A percentile compares a stretch with the other conserved stretches of the same genome.
phyloP scores from a whole-genome alignment of 495 filamentous ascomycete species.

The Cryomyces minteri region DNA sequence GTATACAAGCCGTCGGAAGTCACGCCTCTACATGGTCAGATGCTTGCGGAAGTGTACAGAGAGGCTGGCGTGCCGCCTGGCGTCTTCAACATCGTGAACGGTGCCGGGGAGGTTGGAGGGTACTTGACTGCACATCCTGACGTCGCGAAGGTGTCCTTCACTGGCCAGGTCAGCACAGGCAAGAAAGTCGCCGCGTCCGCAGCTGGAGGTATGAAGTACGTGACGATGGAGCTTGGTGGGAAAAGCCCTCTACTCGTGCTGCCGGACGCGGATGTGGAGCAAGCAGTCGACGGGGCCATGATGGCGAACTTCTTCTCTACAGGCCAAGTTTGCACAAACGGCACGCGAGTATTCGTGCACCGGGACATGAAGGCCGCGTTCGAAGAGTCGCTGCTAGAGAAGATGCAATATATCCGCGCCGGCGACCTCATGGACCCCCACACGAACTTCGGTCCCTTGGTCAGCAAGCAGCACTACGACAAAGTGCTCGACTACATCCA shows the following conservation, averaged over 20 bases:
- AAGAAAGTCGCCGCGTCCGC: constrained; percentile 53
- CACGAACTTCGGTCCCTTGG: constrained; percentile 65
- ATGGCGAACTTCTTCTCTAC: constrained; percentile 77
- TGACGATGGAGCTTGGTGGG: constrained; percentile 72
- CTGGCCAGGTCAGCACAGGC: constrained; percentile 63
- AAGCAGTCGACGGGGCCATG: constrained; percentile 64
- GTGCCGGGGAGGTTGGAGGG: constrained; percentile 49
- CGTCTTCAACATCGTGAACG: constrained; percentile 69
- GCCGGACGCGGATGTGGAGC: constrained; percentile 52
- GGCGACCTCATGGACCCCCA: constrained; percentile 46
- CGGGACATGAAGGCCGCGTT: constrained; percentile 40
- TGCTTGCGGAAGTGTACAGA: constrained; percentile 48
- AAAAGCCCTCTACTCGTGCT: constrained; percentile 59
- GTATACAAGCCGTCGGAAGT: constrained; percentile 74
- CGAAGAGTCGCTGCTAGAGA: constrained; percentile 42
- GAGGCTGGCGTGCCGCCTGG: constrained; percentile 59
- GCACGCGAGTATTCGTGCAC: constrained; percentile 62
- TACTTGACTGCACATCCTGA: constrained; percentile 46
- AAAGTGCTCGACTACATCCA: constrained; percentile 54
- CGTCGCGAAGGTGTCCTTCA: constrained; percentile 69
- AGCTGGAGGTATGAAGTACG: constrained; percentile 59
- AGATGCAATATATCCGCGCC: constrained; percentile 45
- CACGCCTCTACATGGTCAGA: constrained; percentile 53
- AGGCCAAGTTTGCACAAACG: constrained; percentile 74
- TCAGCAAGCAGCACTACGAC: constrained; percentile 43